Base-by-base conservation (phyloP, 208 protist species). In the Balamuthia mandrillaris region DNA sequence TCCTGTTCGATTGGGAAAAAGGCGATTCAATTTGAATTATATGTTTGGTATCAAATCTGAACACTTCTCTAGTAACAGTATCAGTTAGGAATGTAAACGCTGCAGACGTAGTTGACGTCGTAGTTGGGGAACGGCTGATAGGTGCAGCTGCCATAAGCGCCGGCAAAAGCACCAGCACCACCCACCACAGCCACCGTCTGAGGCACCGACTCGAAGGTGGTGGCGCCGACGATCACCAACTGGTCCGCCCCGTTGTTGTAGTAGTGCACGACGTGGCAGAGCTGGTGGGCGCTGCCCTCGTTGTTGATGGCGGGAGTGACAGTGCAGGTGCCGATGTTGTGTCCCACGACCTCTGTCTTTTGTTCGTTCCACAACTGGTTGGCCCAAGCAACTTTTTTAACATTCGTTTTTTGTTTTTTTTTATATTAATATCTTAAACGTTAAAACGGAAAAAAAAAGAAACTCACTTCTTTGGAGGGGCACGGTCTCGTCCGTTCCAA, bases 191-290 rank as follows among this genome's bases (percentile, higher is more conserved):
- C 63, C 6, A 72, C 5, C 3, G 63, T 33, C 35, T 18, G 33
- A n/a, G 33, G 24, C 2, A 29, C 0, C 18, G 9, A n/a, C 18
- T 6, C 63, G 35, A 72, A 72, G 63, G 41, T 72, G 35, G 47
- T 18, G 0, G 9, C 63, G 21, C 33, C 31, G 4, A 45, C 18
- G 33, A 72, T 33, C n/a, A 45, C 31, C 6, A 72, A 1, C 33
- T 72, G 63, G 37, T 72, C 63, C n/a, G 63, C 35, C 4, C n/a
- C 65, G 42, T 75, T 51, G 65, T 75, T 75, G 65, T 54, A 75
- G 65, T 31, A 75, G 65, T 16, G 65, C 27, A 51, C 21, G 24
- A 75, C 52, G 65, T 7, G 45, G 65, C 65, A 75, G 4, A 75
- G 9, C 6, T 75, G 41, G 65, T 75, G 52, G 65, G 52, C 9